Base-by-base conservation (phyloP, 1,139 yeast genomes). In the Candida smagusa region DNA sequence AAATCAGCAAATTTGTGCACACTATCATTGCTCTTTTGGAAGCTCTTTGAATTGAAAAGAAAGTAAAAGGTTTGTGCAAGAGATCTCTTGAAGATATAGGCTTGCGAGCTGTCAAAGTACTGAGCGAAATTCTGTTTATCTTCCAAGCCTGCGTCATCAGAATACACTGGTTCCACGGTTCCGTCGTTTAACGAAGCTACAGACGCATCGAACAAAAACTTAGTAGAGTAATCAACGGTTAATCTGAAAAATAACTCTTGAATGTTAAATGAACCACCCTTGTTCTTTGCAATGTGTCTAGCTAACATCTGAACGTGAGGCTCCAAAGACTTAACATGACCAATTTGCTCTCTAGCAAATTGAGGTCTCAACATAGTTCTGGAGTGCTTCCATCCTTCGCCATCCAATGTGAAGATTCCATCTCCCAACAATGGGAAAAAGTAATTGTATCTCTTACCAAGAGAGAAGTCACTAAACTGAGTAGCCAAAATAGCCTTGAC, bases 351-450 rank as follows among this genome's bases (percentile, higher is more conserved):
- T 42, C 79, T 63, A 19, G 77, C 68, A 56, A 78, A 78, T 52
- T 76, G 81, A 1, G 84, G 83, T 42, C 82, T 64, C 48, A 78
- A 66, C 75, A 78, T 61, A 2, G 80, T 71, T 38, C 83, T 61
- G 12, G 80, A 69, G 50, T 76, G 79, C 49, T 75, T 72, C 83
- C 83, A 77, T 4, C 76, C 79, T 31, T 59, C 66, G 8, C 79
- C 79, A 40, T 74, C 78, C 31, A 75, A 62, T 2, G 81, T 76
- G 58, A 77, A 77, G 42, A 77, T 77, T 5, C 83, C 83, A 31
- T 56, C 59, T n/a, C 60, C 60, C 33, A 56, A 41, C 29, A 52
- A 45, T 3, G 57, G 51, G 33, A 31, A 36, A 41, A 54, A 46
- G 31, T 50, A 51, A 12, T 50, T 43, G 42, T 52, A 56, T 37